A percentile compares a stretch with the other conserved stretches of the same genome.
phyloP scores from a whole-genome alignment of 1,284 basidiomycete species.

The Pseudozyma sp. region DNA sequence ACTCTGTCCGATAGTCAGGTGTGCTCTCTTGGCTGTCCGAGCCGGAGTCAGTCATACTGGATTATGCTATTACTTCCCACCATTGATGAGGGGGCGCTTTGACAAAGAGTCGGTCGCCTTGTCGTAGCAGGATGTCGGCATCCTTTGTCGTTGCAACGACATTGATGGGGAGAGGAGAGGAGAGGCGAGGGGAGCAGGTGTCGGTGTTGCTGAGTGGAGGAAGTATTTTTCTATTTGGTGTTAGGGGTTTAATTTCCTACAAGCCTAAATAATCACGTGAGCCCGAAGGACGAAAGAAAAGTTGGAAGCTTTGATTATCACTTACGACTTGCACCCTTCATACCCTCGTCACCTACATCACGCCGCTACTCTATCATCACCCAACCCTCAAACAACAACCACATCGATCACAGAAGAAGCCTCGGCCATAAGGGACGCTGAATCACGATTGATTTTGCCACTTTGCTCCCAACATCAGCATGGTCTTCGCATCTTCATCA shows the following conservation, averaged over 20 bases:
- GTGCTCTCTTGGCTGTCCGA: constrained; percentile 7
- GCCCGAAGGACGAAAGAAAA: constrained; percentile 24
- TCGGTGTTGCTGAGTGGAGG: too few relatives aligned
- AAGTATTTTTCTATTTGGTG: too few relatives aligned
- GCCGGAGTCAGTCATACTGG: not conserved
- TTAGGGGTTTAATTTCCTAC: too few relatives aligned
- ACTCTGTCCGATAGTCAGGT: not conserved
- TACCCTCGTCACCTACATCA: not conserved
- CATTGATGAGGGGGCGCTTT: not conserved
- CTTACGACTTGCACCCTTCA: not conserved
- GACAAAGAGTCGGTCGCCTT: too few relatives aligned
- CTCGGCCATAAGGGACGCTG: too few relatives aligned
- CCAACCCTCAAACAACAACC: too few relatives aligned
- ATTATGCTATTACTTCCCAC: not conserved
- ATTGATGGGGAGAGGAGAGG: too few relatives aligned
- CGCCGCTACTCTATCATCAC: not conserved
- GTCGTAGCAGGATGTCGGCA: too few relatives aligned
- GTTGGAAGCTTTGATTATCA: constrained; percentile 11
- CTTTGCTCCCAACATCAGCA: not conserved
- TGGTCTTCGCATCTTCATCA: constrained; percentile 29
- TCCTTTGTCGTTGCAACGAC: too few relatives aligned
- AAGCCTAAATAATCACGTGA: constrained; percentile 24
- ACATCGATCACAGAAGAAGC: too few relatives aligned
- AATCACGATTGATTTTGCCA: too few relatives aligned
- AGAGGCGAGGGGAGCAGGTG: too few relatives aligned